phyloP scores from a whole-genome alignment of 441 rosid species.

The Bruguiera hainesii region DNA sequence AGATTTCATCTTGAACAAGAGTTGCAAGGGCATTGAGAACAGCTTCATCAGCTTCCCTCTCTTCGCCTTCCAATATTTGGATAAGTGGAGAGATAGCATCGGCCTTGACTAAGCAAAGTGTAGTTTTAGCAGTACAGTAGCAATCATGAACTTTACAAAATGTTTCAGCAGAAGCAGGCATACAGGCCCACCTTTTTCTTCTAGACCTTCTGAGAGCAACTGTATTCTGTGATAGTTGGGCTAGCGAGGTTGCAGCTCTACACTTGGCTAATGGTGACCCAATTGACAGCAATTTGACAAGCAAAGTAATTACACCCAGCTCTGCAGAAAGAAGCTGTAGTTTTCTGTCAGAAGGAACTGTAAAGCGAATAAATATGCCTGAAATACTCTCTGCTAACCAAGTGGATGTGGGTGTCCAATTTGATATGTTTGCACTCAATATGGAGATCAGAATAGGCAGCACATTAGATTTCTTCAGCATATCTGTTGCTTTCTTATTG shows the following conservation, averaged over 20 bases:
- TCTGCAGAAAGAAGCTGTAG: constrained; percentile 55
- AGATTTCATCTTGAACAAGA: constrained; percentile 51
- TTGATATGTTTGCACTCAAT: constrained; percentile 24
- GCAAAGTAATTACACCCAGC: constrained; percentile 49
- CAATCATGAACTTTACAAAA: constrained; percentile 57
- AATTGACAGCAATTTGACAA: constrained; percentile 48
- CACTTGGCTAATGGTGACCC: constrained; percentile 40
- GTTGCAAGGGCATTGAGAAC: constrained; percentile 47
- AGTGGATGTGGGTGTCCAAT: constrained; percentile 16
- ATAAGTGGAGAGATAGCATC: constrained; percentile 47
- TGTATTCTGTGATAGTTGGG: constrained; percentile 62
- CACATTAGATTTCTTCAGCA: constrained; percentile 37
- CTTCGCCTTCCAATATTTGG: constrained; percentile 40
- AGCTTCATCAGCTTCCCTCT: constrained; percentile 59
- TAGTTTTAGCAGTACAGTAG: constrained; percentile 43
- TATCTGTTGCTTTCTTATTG: constrained; percentile 47
- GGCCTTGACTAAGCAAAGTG: constrained; percentile 63
- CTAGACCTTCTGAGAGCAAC: constrained; percentile 37
- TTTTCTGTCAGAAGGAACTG: constrained; percentile 55
- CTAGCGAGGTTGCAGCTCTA: constrained; percentile 53
- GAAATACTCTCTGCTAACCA: constrained; percentile 44
- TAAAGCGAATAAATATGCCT: constrained; percentile 47
- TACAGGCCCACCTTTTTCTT: constrained; percentile 46
- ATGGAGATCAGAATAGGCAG: constrained; percentile 42
- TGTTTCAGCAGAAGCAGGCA: constrained; percentile 36